Conservation (phyloP, 129 eudicot genomes). For the Saposhnikovia divaricata region DNA sequence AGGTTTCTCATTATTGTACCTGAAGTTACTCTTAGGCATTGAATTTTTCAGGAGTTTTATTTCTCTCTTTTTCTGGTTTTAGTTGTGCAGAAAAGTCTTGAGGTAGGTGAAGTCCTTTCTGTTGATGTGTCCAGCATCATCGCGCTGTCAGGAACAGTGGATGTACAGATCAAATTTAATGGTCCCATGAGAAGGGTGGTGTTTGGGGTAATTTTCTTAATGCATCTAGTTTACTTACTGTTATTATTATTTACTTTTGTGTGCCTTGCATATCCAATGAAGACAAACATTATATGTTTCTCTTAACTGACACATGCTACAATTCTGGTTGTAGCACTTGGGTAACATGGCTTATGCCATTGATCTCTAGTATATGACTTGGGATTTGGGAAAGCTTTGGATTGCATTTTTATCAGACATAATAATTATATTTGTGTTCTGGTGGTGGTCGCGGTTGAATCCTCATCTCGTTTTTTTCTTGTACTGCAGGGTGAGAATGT, state of each 20-base stretch:
- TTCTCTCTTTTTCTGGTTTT: conserved; percentile 14
- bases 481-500: conserved; percentile 65
- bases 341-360: not conserved
- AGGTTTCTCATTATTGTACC: not conserved
- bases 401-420: not conserved
- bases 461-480: not conserved
- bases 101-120: conserved; percentile 86
- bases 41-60: not conserved
- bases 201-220: conserved; percentile 69
- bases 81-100: conserved; percentile 99
- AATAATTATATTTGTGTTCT: not conserved
- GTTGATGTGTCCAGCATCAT: conserved; percentile 83
- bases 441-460: not conserved
- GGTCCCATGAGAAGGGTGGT: conserved; percentile 90
- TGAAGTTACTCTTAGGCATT: not conserved
- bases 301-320: not conserved
- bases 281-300: not conserved
- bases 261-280: not conserved
- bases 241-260: not conserved
- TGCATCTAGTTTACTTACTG: not conserved
- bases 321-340: not conserved
- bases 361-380: not conserved
- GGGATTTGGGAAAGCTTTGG: not conserved
- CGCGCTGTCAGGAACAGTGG: conserved; percentile 65
- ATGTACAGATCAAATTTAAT: conserved; percentile 69